These are phyloP conservation scores for Papiliotrema laurentii DNA, from an alignment of 1,284 basidiomycete genomes.

Conservation along the genomic window DNA sequence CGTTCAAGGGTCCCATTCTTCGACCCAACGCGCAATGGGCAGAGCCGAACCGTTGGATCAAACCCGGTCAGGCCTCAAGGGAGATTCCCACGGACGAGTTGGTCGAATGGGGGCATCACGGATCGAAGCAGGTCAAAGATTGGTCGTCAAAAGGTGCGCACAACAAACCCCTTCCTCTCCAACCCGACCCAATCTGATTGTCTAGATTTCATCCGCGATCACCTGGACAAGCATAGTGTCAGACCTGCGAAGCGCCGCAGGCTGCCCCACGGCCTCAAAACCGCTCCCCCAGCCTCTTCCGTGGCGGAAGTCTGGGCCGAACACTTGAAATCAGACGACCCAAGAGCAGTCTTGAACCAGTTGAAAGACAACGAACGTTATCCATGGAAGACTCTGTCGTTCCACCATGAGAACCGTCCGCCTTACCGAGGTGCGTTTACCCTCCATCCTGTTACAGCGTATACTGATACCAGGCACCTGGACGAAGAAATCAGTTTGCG, in stretches of 20 bases:
- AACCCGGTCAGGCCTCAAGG: background rate
- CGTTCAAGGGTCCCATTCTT: conserved; percentile 25
- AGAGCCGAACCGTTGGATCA: conserved; percentile 21
- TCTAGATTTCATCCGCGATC: conserved; percentile 32
- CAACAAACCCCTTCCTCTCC: background rate
- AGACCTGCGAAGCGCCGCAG: conserved; percentile 1
- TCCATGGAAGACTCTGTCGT: conserved; percentile 45
- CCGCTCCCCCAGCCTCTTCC: conserved; percentile 28
- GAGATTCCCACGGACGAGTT: background rate
- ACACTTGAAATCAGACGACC: conserved; percentile 42
- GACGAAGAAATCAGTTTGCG: conserved; percentile 40
- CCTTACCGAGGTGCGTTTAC: conserved; percentile 46
- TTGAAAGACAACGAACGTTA: conserved; percentile 32
- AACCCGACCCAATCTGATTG: background rate
- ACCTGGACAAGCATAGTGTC: conserved; percentile 17
- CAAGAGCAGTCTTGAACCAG: conserved; percentile 34
- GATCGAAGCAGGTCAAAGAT: background rate
- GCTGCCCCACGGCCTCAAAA: conserved; percentile 31
- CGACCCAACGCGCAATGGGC: conserved; percentile 32
- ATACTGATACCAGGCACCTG: no score
- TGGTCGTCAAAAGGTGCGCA: background rate
- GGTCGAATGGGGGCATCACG: background rate
- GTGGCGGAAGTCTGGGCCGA: conserved; percentile 35
- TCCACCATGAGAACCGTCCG: conserved; percentile 43
- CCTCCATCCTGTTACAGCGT: no score